Conservation (phyloP, 2,329 filamentous ascomycete genomes). For the Xylaria sp. region DNA sequence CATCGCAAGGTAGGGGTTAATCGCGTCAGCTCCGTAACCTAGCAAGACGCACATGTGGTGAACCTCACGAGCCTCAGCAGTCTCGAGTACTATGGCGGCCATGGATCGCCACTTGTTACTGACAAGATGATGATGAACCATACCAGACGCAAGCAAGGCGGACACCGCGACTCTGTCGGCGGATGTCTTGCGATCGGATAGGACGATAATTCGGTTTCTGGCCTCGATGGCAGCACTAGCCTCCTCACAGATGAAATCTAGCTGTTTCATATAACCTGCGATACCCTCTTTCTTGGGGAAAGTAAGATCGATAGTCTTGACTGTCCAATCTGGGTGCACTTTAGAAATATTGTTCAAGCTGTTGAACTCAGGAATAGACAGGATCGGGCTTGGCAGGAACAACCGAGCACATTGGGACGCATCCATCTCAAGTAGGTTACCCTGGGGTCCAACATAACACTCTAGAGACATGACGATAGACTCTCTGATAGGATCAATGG, state of each 20-base stretch:
- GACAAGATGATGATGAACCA: slow-evolving; percentile 94
- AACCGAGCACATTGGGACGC: slow-evolving; percentile 85
- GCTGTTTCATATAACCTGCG: slow-evolving; percentile 81
- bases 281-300: slow-evolving; percentile 87
- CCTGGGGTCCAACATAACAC: slow-evolving; percentile 94
- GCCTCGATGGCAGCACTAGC: slow-evolving; percentile 83
- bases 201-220: slow-evolving; percentile 81
- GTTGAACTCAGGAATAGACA: slow-evolving; percentile 91
- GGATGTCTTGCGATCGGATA: slow-evolving; percentile 87
- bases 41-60: slow-evolving; percentile 99
- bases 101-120: slow-evolving; percentile 95
- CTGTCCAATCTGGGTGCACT: slow-evolving; percentile 79
- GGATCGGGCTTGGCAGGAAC: slow-evolving; percentile 83
- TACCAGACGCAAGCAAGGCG: slow-evolving; percentile 83
- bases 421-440: slow-evolving; percentile 94
- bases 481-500: slow-evolving; percentile 95
- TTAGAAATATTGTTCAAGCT: slow-evolving; percentile 78
- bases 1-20: slow-evolving; percentile 94
- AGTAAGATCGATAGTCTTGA: slow-evolving; percentile 89
- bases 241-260: slow-evolving; percentile 87
- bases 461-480: slow-evolving; percentile 98
- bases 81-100: slow-evolving; percentile 86
- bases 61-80: slow-evolving; percentile 93
- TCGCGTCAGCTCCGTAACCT: slow-evolving; percentile 90
- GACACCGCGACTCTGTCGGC: slow-evolving; percentile 85